Conservation (phyloP, 2,329 filamentous ascomycete genomes). For the Alternaria sp. region DNA sequence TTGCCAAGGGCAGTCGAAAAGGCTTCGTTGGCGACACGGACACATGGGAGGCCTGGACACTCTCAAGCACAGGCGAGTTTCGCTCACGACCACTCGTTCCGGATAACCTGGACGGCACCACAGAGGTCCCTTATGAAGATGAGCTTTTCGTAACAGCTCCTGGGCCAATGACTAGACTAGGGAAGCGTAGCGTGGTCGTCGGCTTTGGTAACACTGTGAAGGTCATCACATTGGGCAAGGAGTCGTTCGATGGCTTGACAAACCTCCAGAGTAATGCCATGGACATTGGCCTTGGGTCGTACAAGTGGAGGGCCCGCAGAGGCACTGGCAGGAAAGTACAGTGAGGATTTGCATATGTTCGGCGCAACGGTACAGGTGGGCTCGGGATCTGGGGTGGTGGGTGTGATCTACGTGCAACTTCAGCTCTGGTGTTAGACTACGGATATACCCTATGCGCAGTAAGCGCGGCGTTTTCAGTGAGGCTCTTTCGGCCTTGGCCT, state of each 20-base stretch:
- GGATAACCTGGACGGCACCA: constrained; percentile 20
- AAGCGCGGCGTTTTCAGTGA: constrained; percentile 10
- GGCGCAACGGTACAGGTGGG: background rate
- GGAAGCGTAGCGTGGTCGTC: constrained; percentile 70
- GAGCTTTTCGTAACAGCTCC: constrained; percentile 70
- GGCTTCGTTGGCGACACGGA: constrained; percentile 35
- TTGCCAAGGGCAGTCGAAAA: constrained; percentile 6
- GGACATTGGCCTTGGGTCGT: constrained; percentile 17
- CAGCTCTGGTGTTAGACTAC: constrained; percentile 3
- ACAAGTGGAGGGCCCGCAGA: constrained; percentile 18
- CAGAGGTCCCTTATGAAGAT: constrained; percentile 36
- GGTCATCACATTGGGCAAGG: constrained; percentile 70
- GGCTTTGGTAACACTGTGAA: constrained; percentile 77
- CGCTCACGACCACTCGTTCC: constrained; percentile 47
- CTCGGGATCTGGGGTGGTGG: background rate
- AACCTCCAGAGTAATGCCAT: constrained; percentile 13
- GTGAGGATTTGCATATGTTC: constrained; percentile 4
- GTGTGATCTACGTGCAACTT: constrained; percentile 1
- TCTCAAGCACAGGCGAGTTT: constrained; percentile 56
- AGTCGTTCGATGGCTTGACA: constrained; percentile 61
- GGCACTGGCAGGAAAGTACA: constrained; percentile 22
- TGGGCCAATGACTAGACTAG: constrained; percentile 69
- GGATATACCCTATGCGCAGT: constrained; percentile 15
- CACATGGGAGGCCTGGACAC: constrained; percentile 62
- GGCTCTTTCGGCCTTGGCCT: background rate